These are phyloP conservation scores for Sarocladium strictum DNA, from an alignment of 2,329 filamentous ascomycete genomes.

Conservation along the genomic window DNA sequence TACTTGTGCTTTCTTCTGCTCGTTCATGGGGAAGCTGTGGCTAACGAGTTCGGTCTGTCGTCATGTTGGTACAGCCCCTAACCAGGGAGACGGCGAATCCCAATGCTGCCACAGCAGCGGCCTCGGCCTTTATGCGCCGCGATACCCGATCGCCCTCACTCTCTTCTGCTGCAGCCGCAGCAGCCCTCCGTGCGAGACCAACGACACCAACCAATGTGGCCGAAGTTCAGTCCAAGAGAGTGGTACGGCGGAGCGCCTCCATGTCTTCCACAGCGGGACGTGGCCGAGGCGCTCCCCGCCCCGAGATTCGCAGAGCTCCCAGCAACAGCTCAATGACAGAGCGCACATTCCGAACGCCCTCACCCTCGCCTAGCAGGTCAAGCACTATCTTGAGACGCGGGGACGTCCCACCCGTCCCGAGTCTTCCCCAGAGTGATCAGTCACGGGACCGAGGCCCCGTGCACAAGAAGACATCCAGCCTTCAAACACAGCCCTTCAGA, in stretches of 20 bases:
- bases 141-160: constrained; percentile 56
- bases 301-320: constrained; percentile 54
- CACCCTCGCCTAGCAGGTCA: constrained; percentile 44
- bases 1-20: neutral
- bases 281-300: constrained; percentile 31
- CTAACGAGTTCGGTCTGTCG: constrained; percentile 8
- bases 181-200: constrained; percentile 73
- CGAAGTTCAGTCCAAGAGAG: constrained; percentile 83
- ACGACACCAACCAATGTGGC: constrained; percentile 73
- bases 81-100: constrained; percentile 60
- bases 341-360: constrained; percentile 78
- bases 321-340: constrained; percentile 83
- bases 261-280: constrained; percentile 58
- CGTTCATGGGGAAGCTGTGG: neutral
- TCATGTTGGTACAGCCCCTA: constrained; percentile 44
- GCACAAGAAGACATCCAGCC: constrained; percentile 33
- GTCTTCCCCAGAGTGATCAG: constrained; percentile 51
- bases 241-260: constrained; percentile 65
- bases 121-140: constrained; percentile 70
- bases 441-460: constrained; percentile 14
- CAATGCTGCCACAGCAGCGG: constrained; percentile 73
- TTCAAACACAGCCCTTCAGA: constrained; percentile 43
- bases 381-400: constrained; percentile 32
- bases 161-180: constrained; percentile 80
- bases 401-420: constrained; percentile 68